Percentiles rank a stretch among this genome's conserved stretches.
These are phyloP conservation scores for Albophoma yamanashiensis DNA, from an alignment of 2,329 filamentous ascomycete species.

Conservation along the genomic window DNA sequence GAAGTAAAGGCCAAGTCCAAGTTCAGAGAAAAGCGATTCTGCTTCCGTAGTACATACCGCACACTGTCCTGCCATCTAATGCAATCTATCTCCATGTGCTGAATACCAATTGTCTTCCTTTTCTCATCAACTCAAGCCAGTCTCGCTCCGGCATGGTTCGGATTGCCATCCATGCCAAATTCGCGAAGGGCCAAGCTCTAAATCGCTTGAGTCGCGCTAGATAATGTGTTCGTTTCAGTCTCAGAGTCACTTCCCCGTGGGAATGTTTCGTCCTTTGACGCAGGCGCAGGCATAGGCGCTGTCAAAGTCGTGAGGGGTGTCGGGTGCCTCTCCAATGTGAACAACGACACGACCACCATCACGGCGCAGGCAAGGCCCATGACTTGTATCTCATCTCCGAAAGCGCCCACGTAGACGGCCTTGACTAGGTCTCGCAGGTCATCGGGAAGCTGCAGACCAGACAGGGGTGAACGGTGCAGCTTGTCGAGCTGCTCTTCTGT, in stretches of 20 bases:
- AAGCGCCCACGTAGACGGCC: constrained; percentile 33
- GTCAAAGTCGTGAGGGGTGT: constrained; percentile 20
- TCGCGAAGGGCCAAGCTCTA: constrained; percentile 1
- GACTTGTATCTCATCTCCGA: constrained; percentile 33
- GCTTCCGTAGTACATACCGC: background rate
- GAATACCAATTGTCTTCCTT: background rate
- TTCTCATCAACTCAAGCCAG: background rate
- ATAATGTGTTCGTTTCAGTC: constrained; percentile 23
- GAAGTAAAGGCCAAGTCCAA: background rate
- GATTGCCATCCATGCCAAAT: background rate
- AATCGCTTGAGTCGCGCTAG: constrained; percentile 10
- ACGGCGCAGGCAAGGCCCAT: constrained; percentile 32
- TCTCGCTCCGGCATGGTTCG: background rate
- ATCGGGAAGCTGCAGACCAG: constrained; percentile 21
- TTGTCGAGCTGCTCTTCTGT: constrained; percentile 25
- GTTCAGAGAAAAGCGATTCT: background rate
- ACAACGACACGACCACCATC: constrained; percentile 32
- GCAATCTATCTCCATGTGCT: background rate
- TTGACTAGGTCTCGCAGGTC: constrained; percentile 23
- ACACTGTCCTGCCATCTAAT: background rate
- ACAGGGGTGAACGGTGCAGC: constrained; percentile 33
- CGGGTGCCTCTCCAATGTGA: constrained; percentile 32
- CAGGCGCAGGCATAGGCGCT: constrained; percentile 5
- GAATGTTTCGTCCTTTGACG: constrained; percentile 15
- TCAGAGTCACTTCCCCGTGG: constrained; percentile 25